Base-by-base conservation (phyloP, 768 basidiomycete genomes). In the Clitopilus hobsonii region DNA sequence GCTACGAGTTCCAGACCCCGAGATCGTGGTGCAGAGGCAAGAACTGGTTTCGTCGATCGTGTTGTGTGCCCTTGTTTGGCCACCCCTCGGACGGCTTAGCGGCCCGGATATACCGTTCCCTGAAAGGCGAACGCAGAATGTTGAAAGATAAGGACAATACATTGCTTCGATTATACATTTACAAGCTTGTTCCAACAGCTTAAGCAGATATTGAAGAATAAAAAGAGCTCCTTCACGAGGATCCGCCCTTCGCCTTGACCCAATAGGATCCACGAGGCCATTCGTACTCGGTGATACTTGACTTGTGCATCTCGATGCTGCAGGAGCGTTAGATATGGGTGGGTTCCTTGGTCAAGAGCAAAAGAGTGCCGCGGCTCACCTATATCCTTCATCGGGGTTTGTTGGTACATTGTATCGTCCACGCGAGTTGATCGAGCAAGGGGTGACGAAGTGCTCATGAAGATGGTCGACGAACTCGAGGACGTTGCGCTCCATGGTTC, bases 401-500 rank as follows among this genome's bases (percentile, higher is more conserved):
- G 62, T 71, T 0, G 94, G 94, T 3, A 95, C 89, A 62, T 94
- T 94, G 70, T 97, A 98, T 36, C 92, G 78, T 36, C 94, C 95
- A 14, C 79, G 79, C 1, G 71, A 58, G 71, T 95, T 97, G 74
- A 98, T 92, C 16, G 91, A 88, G 63, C 90, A 91, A 1, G 93
- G 94, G 57, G 85, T 85, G 38, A 87, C 73, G 72, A 97, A 98
- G 67, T 97, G 91, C 64, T 98, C 93, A 70, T 98, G 95, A 32
- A 98, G 76, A 68, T 97, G 95, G 66, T 93, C 88, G 27, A 86
- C 89, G 59, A 83, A 91, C 69, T 93, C 94, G 36, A 98, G 84
- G 3, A 97, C 95, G 66, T 98, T 97, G 50, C 90, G 83, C 61
- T 95, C 93, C 86, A 95, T 95, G 18, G 86, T 81, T 1, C 94